Base-by-base conservation (phyloP, 1,139 yeast species). In the Kluyveromyces marxianus region DNA sequence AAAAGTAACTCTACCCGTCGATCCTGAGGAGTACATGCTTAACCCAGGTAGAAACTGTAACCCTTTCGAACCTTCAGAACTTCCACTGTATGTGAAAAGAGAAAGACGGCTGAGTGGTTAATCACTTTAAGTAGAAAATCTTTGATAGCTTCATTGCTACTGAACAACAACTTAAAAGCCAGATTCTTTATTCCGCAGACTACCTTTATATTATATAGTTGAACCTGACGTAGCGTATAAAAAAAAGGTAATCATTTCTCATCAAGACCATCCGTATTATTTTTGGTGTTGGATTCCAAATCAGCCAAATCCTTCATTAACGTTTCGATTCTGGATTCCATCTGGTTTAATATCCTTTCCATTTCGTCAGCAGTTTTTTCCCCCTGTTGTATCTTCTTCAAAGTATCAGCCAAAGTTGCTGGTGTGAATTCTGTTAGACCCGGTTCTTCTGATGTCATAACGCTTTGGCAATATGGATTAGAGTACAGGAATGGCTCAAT, bases 41-140 rank as follows among this genome's bases (percentile, higher is more conserved):
- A 92, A 92, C 58, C 95, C 96, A 0, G 63, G 69, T 26, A 66
- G 75, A 44, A 81, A 84, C 1, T 66, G 69, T 3, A 89, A 89
- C 60, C 97, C 97, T 7, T 89, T 89, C 59, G 67, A 67, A 3
- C 49, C 52, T 7, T 61, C 57, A 51, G 68, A 69, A 7, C 8
- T 28, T 3, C 43, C 43, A n/a, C n/a, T 40, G 7, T 40, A n/a
- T 26, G 21, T 34, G 27, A 28, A 34, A 33, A 24, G 33, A 32
- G 36, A 24, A 29, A 4, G 3, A 21, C 41, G 10, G 10, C 30
- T 27, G n/a, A 24, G 14, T 4, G 21, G 25, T 7, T 34, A 38
- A 14, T 2, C 14, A 4, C 34, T 10, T 4, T 32, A 32, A 32
- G 34, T 4, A 10, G 14, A 21, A 10, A 32, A 10, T 5, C 8